phyloP scores from a whole-genome alignment of 441 rosid genomes.

The Theobroma grandiflorum region DNA sequence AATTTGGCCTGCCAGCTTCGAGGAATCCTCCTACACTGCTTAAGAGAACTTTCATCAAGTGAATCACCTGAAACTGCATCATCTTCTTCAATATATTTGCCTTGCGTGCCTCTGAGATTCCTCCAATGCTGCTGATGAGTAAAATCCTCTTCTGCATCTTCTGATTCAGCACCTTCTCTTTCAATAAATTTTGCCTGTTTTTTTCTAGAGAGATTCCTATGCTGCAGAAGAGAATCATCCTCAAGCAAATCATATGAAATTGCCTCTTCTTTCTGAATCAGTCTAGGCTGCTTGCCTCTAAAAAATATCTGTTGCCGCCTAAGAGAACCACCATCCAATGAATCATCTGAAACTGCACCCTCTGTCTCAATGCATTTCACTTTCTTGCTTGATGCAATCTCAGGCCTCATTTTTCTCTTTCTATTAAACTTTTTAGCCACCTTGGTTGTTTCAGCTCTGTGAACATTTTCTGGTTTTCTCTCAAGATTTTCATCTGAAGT shows the following conservation, averaged over 20 bases:
- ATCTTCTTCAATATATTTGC: constrained; percentile 47
- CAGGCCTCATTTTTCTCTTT: constrained; percentile 69
- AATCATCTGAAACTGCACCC: constrained; percentile 67
- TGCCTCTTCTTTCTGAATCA: constrained; percentile 48
- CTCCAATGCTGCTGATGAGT: constrained; percentile 38
- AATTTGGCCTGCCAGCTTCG: constrained; percentile 43
- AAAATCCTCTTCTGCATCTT: constrained; percentile 42
- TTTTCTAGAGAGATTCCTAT: constrained; percentile 37
- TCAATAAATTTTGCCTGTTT: constrained; percentile 43
- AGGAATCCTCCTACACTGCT: constrained; percentile 43
- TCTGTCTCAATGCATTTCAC: constrained; percentile 49
- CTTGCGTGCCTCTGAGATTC: constrained; percentile 37
- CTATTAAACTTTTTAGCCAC: constrained; percentile 58
- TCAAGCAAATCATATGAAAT: constrained; percentile 56
- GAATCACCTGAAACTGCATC: constrained; percentile 52
- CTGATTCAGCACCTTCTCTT: constrained; percentile 42
- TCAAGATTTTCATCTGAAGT: constrained; percentile 59
- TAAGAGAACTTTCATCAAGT: constrained; percentile 46
- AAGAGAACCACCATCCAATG: constrained; percentile 50
- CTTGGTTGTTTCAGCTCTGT: constrained; percentile 45
- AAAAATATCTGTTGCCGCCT: constrained; percentile 49
- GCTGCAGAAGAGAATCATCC: constrained; percentile 50
- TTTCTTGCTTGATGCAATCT: constrained; percentile 54
- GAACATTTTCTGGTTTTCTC: constrained; percentile 43
- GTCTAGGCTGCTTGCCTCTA: constrained; percentile 54